These are phyloP conservation scores for Coemansia biformis DNA, from an alignment of 192 early-diverging fungal species.

Conservation along the genomic window DNA sequence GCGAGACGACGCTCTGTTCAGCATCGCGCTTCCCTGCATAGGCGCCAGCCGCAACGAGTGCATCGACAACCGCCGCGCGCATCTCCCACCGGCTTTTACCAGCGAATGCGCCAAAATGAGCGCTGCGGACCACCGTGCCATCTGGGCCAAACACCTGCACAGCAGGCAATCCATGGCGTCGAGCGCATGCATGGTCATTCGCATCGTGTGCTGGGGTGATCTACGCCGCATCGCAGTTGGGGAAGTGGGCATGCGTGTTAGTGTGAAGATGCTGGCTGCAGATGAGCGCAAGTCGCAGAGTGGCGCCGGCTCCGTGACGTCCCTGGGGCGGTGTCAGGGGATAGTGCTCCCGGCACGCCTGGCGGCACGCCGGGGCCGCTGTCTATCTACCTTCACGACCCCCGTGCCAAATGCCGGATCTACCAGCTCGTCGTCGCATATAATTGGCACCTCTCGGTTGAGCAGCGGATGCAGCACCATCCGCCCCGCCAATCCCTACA, in stretches of 20 bases:
- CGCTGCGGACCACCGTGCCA: constrained; percentile 55
- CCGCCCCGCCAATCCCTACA: constrained; percentile 60
- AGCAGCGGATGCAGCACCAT: constrained; percentile 79
- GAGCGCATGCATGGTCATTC: constrained; percentile 85
- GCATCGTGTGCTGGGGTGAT: constrained; percentile 94
- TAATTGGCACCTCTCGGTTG: constrained; percentile 71
- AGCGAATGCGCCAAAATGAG: constrained; percentile 4
- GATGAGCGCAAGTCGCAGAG: too few relatives aligned
- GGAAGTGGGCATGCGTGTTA: too few relatives aligned
- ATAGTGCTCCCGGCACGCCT: too few relatives aligned
- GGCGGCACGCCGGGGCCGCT: too few relatives aligned
- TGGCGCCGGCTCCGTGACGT: too few relatives aligned
- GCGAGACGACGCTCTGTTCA: constrained; percentile 68
- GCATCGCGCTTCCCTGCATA: constrained; percentile 76
- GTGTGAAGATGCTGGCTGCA: background rate
- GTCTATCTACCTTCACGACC: constrained; percentile 88
- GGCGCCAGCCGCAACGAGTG: constrained; percentile 57
- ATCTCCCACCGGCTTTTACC: constrained; percentile 77
- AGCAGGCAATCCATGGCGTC: constrained; percentile 72
- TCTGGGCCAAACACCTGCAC: constrained; percentile 82
- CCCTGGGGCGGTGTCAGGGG: too few relatives aligned
- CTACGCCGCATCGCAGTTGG: constrained; percentile 27
- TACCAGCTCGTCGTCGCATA: constrained; percentile 75
- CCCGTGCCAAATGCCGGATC: constrained; percentile 93
- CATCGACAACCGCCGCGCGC: constrained; percentile 62